Conservation (phyloP, 345 rosid genomes). For the Lepidium africanum region DNA sequence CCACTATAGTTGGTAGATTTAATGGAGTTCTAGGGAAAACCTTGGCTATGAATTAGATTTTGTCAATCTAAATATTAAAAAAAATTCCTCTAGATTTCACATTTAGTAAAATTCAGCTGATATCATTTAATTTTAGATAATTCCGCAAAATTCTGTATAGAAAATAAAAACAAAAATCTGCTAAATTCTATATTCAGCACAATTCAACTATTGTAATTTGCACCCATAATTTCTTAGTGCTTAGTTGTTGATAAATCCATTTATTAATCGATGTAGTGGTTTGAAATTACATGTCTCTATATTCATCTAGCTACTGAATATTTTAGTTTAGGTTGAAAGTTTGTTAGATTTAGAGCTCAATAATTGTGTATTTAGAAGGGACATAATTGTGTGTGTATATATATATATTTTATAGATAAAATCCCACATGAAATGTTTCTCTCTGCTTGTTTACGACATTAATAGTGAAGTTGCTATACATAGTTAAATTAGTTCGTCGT, state of each 20-base stretch:
- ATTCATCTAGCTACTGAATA: conserved; percentile 1
- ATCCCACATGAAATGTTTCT: conserved; percentile 21
- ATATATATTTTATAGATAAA: neutral
- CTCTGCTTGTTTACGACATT: conserved; percentile 12
- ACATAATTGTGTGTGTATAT: conserved; percentile 26
- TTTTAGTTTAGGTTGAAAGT: neutral
- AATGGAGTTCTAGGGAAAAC: too few species aligned
- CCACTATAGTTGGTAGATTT: too few species aligned
- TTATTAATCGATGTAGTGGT: conserved; percentile 9
- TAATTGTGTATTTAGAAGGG: conserved; percentile 6
- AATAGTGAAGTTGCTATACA: neutral
- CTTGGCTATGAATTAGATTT: too few species aligned
- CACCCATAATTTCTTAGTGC: neutral
- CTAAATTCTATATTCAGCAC: too few species aligned
- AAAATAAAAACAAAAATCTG: too few species aligned
- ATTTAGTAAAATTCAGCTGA: too few species aligned
- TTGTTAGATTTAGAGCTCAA: conserved; percentile 13
- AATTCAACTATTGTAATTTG: too few species aligned
- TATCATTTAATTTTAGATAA: too few species aligned
- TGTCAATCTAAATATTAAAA: too few species aligned
- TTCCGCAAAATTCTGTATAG: too few species aligned
- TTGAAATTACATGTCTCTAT: conserved; percentile 13
- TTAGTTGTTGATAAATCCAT: neutral
- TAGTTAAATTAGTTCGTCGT: neutral
- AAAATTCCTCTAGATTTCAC: too few species aligned